These are phyloP conservation scores for Heliocybe sulcata DNA, from an alignment of 1,284 basidiomycete genomes.

Conservation along the genomic window DNA sequence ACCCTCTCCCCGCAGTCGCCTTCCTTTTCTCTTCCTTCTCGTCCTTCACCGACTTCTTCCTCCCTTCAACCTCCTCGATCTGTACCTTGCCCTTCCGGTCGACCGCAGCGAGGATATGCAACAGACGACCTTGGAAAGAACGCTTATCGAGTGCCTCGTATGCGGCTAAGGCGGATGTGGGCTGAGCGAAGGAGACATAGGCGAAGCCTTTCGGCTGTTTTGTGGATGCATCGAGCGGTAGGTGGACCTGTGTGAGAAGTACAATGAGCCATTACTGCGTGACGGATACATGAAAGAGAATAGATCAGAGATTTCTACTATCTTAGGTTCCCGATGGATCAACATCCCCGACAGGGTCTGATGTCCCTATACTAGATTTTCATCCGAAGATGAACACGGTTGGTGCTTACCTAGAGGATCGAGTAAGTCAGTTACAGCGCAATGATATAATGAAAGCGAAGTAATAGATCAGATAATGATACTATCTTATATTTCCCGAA, in stretches of 20 bases:
- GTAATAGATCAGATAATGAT: slow-evolving; percentile 15
- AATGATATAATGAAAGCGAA: slow-evolving; percentile 1
- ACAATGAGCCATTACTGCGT: neutral
- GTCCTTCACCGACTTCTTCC: slow-evolving; percentile 56
- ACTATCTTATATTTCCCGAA: slow-evolving; percentile 48
- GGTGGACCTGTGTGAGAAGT: slow-evolving; percentile 57
- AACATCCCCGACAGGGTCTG: slow-evolving; percentile 33
- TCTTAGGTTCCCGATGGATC: slow-evolving; percentile 30
- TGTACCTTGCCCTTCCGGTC: slow-evolving; percentile 47
- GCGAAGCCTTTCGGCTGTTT: slow-evolving; percentile 78
- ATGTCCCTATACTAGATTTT: slow-evolving; percentile 30
- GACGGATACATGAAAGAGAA: slow-evolving; percentile 4
- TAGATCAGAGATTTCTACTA: slow-evolving; percentile 37
- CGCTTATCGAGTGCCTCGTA: slow-evolving; percentile 77
- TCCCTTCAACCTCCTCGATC: slow-evolving; percentile 35
- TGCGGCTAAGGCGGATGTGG: slow-evolving; percentile 68
- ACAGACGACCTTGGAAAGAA: slow-evolving; percentile 86
- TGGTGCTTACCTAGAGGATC: slow-evolving; percentile 15
- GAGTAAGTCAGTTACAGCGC: neutral
- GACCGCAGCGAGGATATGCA: slow-evolving; percentile 86
- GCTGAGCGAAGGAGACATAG: slow-evolving; percentile 72
- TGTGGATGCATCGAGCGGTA: slow-evolving; percentile 66
- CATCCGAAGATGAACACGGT: neutral
- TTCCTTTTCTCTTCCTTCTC: slow-evolving; percentile 71
- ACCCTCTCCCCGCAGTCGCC: slow-evolving; percentile 71